Base-by-base conservation (phyloP, 805 yeast genomes). In the Candida vartiovaarae region DNA sequence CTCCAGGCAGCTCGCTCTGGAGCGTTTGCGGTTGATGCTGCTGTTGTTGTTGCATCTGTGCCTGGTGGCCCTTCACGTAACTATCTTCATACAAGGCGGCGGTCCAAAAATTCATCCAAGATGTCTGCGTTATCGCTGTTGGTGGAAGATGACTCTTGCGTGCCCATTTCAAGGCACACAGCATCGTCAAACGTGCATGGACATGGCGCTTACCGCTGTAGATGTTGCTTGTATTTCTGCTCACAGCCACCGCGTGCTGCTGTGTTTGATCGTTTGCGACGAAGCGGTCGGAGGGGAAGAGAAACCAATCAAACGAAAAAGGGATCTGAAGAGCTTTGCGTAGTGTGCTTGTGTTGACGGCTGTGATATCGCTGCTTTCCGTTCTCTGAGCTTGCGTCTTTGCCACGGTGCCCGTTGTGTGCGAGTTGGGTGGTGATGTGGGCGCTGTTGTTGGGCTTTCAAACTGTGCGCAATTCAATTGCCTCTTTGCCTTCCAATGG, bases 71-170 rank as follows among this genome's bases (percentile, higher is more conserved):
- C 49, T 20, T 52, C 45, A 25, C 45, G 42, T 8, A 46, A 32
- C 11, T 50, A 24, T 54, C 58, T 3, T 54, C 60, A 27, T 56
- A 57, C 8, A 56, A 56, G 40, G 8, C 61, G 49, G 38, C 48
- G 53, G 43, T 57, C 61, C 26, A 57, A 30, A 42, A 57, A 57
- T 47, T 79, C 84, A 52, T 76, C 81, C 37, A 79, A 55, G 32
- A 78, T 67, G 47, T 78, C 82, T 6, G 49, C 30, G 39, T 46
- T 40, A 29, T 45, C 46, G 9, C 31, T 38, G 5, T 25, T 24
- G n/a, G 32, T 10, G 30, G 43, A 40, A 3, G 28, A 10, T 7
- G 41, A 38, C 25, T 28, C 42, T 15, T 20, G 36, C 6, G 9
- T 15, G n/a, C 24, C 9, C 38, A 15, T 15, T 11, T 42, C 34